A percentile compares a stretch with the other conserved stretches of the same genome.
These are phyloP conservation scores for Stropharia rugosoannulata DNA, from an alignment of 768 basidiomycete species.

Conservation along the genomic window DNA sequence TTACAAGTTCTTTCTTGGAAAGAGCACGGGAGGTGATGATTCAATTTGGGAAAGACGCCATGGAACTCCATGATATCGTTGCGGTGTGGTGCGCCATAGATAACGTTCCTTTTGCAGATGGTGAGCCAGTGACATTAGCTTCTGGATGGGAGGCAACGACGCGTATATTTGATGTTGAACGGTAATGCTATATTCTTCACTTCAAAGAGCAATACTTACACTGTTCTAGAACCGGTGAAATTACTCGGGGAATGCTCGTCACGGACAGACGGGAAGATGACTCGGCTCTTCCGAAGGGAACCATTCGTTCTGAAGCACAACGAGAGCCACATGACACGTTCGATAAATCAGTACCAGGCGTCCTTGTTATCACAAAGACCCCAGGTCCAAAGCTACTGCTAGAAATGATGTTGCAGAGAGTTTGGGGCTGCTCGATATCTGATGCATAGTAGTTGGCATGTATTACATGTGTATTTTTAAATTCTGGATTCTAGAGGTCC, in stretches of 20 bases:
- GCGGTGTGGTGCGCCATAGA: slow-evolving; percentile 86
- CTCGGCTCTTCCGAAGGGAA: slow-evolving; percentile 63
- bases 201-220: background rate
- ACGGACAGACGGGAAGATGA: slow-evolving; percentile 72
- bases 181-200: slow-evolving; percentile 34
- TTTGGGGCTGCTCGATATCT: slow-evolving; percentile 47
- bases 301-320: slow-evolving; percentile 65
- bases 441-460: background rate
- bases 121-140: slow-evolving; percentile 25
- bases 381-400: slow-evolving; percentile 61
- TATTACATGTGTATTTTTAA: background rate
- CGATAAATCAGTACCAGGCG: slow-evolving; percentile 21
- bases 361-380: slow-evolving; percentile 54
- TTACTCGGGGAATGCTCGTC: slow-evolving; percentile 87
- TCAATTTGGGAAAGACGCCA: slow-evolving; percentile 76
- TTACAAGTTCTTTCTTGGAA: slow-evolving; percentile 79
- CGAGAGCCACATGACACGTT: slow-evolving; percentile 14
- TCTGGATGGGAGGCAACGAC: slow-evolving; percentile 55
- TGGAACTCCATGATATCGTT: slow-evolving; percentile 90
- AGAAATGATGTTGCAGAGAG: slow-evolving; percentile 44
- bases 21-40: slow-evolving; percentile 75
- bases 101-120: slow-evolving; percentile 51
- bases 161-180: slow-evolving; percentile 68
- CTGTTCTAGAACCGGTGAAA: slow-evolving; percentile 59
- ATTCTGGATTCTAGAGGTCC: background rate